Percentiles rank a stretch among this genome's conserved stretches.
These are phyloP conservation scores for Picea mariana DNA, from an alignment of 83 land plant species.

Conservation along the genomic window DNA sequence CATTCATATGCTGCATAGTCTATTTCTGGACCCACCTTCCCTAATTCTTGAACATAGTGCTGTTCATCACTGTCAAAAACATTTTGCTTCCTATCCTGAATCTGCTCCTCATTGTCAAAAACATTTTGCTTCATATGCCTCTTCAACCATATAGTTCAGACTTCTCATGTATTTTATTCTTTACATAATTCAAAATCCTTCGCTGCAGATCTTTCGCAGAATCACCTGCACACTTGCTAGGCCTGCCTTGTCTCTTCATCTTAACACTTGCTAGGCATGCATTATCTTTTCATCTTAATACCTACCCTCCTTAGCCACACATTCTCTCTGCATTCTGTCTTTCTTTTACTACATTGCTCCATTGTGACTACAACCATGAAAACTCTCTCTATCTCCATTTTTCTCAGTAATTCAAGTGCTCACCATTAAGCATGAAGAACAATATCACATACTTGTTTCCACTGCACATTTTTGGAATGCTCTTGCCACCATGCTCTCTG, in stretches of 20 bases:
- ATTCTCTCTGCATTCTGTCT: neutral
- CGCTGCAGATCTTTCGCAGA: neutral
- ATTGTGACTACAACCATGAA: too few relatives aligned
- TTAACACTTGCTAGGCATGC: neutral
- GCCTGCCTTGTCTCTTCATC: neutral
- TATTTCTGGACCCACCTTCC: constrained; percentile 8
- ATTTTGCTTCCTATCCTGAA: too few relatives aligned
- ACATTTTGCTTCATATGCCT: neutral
- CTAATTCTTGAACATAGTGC: neutral
- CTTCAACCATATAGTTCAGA: neutral
- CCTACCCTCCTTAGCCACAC: neutral
- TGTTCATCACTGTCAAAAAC: too few relatives aligned
- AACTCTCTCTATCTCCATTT: too few relatives aligned
- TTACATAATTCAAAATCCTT: neutral
- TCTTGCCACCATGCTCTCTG: neutral
- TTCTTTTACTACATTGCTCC: too few relatives aligned
- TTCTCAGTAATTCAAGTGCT: neutral
- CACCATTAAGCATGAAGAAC: neutral
- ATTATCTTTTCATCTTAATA: too few relatives aligned
- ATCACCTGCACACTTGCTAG: neutral
- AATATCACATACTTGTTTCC: neutral
- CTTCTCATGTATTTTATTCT: neutral
- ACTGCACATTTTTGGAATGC: neutral
- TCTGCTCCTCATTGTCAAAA: neutral
- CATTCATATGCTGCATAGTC: neutral